Percentiles rank a stretch among this genome's conserved stretches.
Conservation (phyloP, 148 eudicot species). For the Persicaria tinctoria region DNA sequence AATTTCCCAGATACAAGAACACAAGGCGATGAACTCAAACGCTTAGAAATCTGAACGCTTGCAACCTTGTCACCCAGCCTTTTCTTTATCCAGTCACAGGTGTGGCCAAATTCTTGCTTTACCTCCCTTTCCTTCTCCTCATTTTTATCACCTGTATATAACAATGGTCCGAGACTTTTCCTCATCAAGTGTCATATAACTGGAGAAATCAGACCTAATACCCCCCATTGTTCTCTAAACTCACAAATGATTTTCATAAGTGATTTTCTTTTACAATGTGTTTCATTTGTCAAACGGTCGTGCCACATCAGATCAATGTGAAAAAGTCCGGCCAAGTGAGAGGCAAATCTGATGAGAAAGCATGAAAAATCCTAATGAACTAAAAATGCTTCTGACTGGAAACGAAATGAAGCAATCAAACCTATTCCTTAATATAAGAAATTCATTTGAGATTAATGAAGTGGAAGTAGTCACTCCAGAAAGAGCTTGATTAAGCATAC, state of each 20-base stretch:
- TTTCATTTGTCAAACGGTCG: too few species aligned
- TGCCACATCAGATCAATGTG: background rate
- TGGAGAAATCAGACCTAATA: background rate
- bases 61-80: conserved; percentile 86
- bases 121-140: conserved; percentile 68
- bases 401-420: background rate
- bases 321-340: background rate
- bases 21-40: conserved; percentile 87
- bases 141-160: conserved; percentile 61
- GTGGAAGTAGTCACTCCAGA: background rate
- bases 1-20: conserved; percentile 86
- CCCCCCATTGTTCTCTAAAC: background rate
- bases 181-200: background rate
- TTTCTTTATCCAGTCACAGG: conserved; percentile 95
- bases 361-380: background rate
- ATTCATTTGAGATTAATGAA: background rate
- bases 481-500: conserved; percentile 28
- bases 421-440: background rate
- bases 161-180: background rate
- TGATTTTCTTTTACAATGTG: too few species aligned
- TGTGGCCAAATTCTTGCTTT: conserved; percentile 72
- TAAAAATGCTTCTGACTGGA: background rate
- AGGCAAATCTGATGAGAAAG: background rate
- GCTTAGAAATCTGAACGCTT: conserved; percentile 82
- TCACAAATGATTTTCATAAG: background rate